Evolutionary conservation across 306 rosid species (phyloP).

Genomic region (Cucumis melo): DNA sequence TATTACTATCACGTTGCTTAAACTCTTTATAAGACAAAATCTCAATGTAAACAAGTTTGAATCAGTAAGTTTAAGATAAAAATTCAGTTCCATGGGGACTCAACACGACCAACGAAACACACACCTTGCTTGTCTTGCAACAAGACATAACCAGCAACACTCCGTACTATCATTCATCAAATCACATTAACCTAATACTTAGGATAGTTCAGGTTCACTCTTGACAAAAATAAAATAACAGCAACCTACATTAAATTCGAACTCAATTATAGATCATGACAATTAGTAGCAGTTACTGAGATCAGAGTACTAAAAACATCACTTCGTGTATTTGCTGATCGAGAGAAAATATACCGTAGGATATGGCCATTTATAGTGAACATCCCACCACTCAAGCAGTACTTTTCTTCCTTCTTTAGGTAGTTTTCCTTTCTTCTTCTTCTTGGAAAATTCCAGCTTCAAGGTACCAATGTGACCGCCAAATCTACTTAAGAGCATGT

Average conservation of each 20-base stretch:
- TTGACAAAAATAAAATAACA: background rate
- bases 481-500: conserved; percentile 61
- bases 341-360: conserved; percentile 52
- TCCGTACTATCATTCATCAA: background rate
- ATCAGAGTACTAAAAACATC: background rate
- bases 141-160: background rate
- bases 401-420: conserved; percentile 83
- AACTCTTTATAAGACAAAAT: background rate
- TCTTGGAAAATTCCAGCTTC: conserved; percentile 77
- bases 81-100: background rate
- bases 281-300: background rate
- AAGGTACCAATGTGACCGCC: conserved; percentile 70
- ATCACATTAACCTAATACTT: background rate
- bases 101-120: background rate
- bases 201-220: background rate
- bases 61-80: background rate
- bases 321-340: background rate
- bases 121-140: background rate
- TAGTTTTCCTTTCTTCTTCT: conserved; percentile 86
- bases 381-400: conserved; percentile 79
- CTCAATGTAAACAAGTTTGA: background rate
- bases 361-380: conserved; percentile 89
- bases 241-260: background rate
- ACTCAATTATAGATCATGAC: background rate
- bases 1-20: background rate